phyloP scores from a whole-genome alignment of 768 basidiomycete genomes.

The Clitopilus passeckerianus region DNA sequence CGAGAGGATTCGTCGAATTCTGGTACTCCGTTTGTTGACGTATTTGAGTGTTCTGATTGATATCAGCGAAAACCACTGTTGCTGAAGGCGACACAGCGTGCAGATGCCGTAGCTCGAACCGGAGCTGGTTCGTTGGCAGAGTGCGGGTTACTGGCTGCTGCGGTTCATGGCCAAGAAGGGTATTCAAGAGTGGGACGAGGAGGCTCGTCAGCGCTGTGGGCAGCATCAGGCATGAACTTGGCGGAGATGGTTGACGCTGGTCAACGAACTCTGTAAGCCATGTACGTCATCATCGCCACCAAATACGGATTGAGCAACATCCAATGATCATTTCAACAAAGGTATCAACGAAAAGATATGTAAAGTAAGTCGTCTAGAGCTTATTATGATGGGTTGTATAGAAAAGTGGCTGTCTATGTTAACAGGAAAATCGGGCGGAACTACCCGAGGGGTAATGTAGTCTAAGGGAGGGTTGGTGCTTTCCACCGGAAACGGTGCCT shows the following conservation, averaged over 20 bases:
- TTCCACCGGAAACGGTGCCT: background rate
- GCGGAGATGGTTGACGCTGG: background rate
- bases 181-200: conserved; percentile 36
- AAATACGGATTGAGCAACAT: background rate
- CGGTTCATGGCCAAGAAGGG: conserved; percentile 14
- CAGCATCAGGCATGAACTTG: conserved; percentile 42
- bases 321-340: conserved; percentile 6
- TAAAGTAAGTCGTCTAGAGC: background rate
- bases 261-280: background rate
- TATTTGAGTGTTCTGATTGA: conserved; percentile 12
- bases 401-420: background rate
- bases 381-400: background rate
- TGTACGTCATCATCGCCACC: background rate
- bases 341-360: background rate
- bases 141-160: background rate
- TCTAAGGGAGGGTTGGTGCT: background rate
- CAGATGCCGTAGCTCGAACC: conserved; percentile 58
- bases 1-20: background rate
- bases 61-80: conserved; percentile 53
- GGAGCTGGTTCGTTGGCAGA: conserved; percentile 15
- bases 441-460: background rate
- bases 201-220: conserved; percentile 41
- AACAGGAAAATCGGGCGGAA: background rate
- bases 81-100: conserved; percentile 49
- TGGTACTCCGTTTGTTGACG: background rate